Percentiles rank a stretch among this genome's conserved stretches.
These are phyloP conservation scores for Parsonsia alboflavescens DNA, from an alignment of 257 asterid species.

Conservation along the genomic window DNA sequence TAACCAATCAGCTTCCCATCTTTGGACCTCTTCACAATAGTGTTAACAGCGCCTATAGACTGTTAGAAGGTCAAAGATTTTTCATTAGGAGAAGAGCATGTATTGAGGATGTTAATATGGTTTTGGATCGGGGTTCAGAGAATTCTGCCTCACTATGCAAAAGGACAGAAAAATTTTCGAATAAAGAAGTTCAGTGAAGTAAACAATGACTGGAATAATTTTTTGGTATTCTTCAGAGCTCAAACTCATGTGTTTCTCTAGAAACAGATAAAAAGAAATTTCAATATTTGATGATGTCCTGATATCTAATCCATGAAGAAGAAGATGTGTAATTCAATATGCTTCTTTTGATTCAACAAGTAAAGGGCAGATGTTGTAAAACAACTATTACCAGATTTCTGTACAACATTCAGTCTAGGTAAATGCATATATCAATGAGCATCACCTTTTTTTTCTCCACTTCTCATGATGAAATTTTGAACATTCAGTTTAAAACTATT, in stretches of 20 bases:
- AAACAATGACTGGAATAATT: not conserved
- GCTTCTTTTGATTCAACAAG: not conserved
- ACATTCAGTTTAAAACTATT: not conserved
- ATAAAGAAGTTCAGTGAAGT: not conserved
- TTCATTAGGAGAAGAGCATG: not conserved
- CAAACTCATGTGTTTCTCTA: not conserved
- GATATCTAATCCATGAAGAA: not conserved
- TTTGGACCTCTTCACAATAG: slow-evolving; percentile 42
- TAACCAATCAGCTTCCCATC: slow-evolving; percentile 68
- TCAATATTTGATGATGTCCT: not conserved
- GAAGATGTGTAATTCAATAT: not conserved
- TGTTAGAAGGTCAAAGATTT: slow-evolving; percentile 20
- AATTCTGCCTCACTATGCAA: not conserved
- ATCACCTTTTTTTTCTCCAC: not conserved
- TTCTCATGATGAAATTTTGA: not conserved
- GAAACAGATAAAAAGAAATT: not conserved
- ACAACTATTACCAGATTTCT: not conserved
- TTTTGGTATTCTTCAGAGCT: not conserved
- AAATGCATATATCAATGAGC: not conserved
- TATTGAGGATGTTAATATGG: not conserved
- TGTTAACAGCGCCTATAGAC: slow-evolving; percentile 68
- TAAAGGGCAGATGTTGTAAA: not conserved
- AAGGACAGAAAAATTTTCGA: not conserved
- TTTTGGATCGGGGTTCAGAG: not conserved
- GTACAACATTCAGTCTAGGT: not conserved